Evolutionary conservation across 495 filamentous ascomycete species (phyloP).

Genomic region (Chaetomidium leptoderma): DNA sequence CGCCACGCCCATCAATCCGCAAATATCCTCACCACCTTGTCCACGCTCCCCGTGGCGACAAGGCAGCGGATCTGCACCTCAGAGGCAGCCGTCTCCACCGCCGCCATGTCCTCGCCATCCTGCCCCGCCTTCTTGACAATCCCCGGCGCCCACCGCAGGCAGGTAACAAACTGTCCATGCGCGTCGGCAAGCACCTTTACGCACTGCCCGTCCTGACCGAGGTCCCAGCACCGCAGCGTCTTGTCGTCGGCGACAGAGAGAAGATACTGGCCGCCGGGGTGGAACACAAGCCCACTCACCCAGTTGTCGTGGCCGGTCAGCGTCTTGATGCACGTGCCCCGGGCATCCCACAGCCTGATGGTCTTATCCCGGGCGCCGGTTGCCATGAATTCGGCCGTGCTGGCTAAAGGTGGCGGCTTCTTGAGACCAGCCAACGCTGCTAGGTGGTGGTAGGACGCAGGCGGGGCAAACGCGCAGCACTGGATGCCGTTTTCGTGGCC

Average conservation of each 20-base stretch:
- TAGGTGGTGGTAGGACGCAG: conserved; percentile 72
- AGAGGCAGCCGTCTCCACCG: not conserved
- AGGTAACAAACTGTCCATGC: conserved; percentile 82
- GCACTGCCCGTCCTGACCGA: conserved; percentile 81
- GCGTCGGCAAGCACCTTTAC: conserved; percentile 76
- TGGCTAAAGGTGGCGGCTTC: conserved; percentile 60
- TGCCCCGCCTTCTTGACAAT: conserved; percentile 61
- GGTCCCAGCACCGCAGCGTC: conserved; percentile 90
- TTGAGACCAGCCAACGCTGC: conserved; percentile 77
- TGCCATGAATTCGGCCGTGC: conserved; percentile 80
- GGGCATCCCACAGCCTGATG: conserved; percentile 82
- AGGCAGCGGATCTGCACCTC: conserved; percentile 53
- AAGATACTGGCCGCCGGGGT: conserved; percentile 90
- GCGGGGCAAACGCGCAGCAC: conserved; percentile 84
- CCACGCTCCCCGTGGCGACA: conserved; percentile 59
- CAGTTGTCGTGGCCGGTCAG: conserved; percentile 93
- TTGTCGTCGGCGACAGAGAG: conserved; percentile 85
- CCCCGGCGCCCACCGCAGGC: conserved; percentile 82
- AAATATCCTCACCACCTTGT: conserved; percentile 57
- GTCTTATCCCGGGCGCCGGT: conserved; percentile 88
- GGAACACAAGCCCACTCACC: conserved; percentile 82
- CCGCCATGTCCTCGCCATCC: conserved; percentile 50
- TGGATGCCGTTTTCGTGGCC: conserved; percentile 90
- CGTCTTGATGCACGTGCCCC: conserved; percentile 80
- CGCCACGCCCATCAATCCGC: too few relatives aligned